Evolutionary conservation across 2,329 filamentous ascomycete genomes (phyloP), one percentile per base, ranked within the genome.

Genomic region (Neurospora sp.): DNA sequence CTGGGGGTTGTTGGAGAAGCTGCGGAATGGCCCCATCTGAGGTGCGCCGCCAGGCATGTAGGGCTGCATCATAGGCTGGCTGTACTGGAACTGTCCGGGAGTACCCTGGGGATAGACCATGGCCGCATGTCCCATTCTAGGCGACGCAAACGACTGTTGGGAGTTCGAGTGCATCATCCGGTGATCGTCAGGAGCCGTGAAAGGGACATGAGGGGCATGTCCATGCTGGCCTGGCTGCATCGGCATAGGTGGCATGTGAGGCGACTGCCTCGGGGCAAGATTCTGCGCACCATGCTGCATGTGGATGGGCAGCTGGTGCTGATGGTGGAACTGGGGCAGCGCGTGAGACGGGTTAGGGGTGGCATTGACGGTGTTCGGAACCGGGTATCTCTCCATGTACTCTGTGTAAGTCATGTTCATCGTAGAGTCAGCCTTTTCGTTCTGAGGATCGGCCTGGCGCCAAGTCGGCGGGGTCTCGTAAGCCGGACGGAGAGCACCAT

Each of bases 161-260:
- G 92, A 93, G 74, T 90, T 93, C 6, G 90, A 91, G 70, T 92
- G 92, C 82, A 96, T 91, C 92, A 97, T 97, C 68, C 93, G 88
- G 77, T 94, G 92, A 70, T 93, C 91, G 74, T 97, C 94, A 74
- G 89, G 89, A 71, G 89, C 89, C 75, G 90, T 92, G 74, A 89
- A 91, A 3, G 87, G 86, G 17, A 85, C 85, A 68, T 88, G 87
- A 57, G 89, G 87, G 6, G 86, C 87, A 73, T 91, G 91, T 4
- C 81, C 83, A 75, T 93, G 92, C 70, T 91, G 91, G 71, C 90
- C 89, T 36, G 86, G 86, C 75, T 93, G 91, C 80, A 93, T 89
- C 76, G 91, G 91, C 78, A 93, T 92, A 19, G 91, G 89, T 23
- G 90, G 88, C 77, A 93, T 92, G 71, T 93, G 90, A 52, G 92